A percentile compares a stretch with the other conserved stretches of the same genome.
Evolutionary conservation across 2,329 filamentous ascomycete genomes (phyloP).

Genomic region (Pseudogymnoascus sp.): DNA sequence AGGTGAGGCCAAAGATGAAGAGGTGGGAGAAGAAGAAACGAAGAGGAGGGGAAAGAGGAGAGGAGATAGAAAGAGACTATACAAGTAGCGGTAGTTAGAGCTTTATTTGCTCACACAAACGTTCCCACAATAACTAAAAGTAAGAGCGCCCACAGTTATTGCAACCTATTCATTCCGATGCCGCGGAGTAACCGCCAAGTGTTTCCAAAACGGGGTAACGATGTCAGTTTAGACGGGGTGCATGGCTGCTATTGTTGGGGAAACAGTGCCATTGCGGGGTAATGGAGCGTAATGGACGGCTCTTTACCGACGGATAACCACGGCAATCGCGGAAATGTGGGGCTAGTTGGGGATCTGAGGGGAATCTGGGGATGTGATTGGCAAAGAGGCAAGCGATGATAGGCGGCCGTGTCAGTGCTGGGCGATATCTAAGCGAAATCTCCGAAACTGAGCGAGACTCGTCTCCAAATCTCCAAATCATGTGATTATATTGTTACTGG

Average conservation of each 20-base stretch:
- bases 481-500: not conserved
- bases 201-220: not conserved
- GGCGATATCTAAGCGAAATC: not conserved
- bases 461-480: constrained; percentile 6
- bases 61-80: not conserved
- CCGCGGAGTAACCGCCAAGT: not conserved
- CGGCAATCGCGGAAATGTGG: not conserved
- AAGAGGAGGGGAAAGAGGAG: not conserved
- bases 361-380: not conserved
- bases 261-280: not conserved
- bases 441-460: not conserved
- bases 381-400: not conserved
- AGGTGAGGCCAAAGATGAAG: not conserved
- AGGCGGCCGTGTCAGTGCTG: not conserved
- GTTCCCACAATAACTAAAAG: too few relatives aligned
- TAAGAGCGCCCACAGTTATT: not conserved
- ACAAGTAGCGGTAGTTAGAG: not conserved
- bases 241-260: not conserved
- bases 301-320: constrained; percentile 10
- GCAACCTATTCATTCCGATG: not conserved
- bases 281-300: not conserved
- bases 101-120: not conserved
- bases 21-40: not conserved
- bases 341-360: not conserved
- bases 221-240: not conserved